phyloP scores from a whole-genome alignment of 352 stramenopile genomes.

The Globisporangium acanthophoron region DNA sequence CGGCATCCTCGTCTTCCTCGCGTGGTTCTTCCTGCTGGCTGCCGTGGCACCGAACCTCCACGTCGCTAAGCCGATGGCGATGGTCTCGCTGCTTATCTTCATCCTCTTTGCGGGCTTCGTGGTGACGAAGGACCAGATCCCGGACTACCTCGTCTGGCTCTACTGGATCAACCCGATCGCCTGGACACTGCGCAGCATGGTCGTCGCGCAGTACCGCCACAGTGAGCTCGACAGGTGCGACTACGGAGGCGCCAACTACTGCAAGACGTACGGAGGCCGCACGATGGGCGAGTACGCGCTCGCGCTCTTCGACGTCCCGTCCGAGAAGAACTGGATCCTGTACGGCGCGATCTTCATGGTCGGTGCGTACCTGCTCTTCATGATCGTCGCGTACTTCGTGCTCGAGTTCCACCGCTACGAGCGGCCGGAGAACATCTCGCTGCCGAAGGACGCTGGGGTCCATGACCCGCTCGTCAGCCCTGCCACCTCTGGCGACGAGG shows the following conservation, averaged over 20 bases:
- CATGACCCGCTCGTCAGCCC: slow-evolving; percentile 2
- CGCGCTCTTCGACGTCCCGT: slow-evolving; percentile 35
- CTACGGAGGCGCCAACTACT: slow-evolving; percentile 40
- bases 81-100: slow-evolving; percentile 54
- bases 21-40: slow-evolving; percentile 51
- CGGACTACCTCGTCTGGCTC: slow-evolving; percentile 54
- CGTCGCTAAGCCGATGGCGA: slow-evolving; percentile 51
- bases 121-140: slow-evolving; percentile 44
- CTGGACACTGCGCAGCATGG: slow-evolving; percentile 41
- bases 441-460: slow-evolving; percentile 18
- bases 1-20: slow-evolving; percentile 45
- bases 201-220: slow-evolving; percentile 44
- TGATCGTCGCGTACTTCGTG: slow-evolving; percentile 35
- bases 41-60: slow-evolving; percentile 30
- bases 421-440: slow-evolving; percentile 35
- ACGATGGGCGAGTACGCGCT: slow-evolving; percentile 53
- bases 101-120: slow-evolving; percentile 68
- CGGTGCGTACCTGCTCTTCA: slow-evolving; percentile 46
- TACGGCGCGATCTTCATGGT: slow-evolving; percentile 43
- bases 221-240: slow-evolving; percentile 26
- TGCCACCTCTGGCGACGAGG: slow-evolving; percentile 4
- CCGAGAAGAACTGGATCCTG: slow-evolving; percentile 36
- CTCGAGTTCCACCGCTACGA: slow-evolving; percentile 66
- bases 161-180: slow-evolving; percentile 71
- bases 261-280: slow-evolving; percentile 20